phyloP scores from a whole-genome alignment of 2,329 filamentous ascomycete species.

The Nemania diffusa region DNA sequence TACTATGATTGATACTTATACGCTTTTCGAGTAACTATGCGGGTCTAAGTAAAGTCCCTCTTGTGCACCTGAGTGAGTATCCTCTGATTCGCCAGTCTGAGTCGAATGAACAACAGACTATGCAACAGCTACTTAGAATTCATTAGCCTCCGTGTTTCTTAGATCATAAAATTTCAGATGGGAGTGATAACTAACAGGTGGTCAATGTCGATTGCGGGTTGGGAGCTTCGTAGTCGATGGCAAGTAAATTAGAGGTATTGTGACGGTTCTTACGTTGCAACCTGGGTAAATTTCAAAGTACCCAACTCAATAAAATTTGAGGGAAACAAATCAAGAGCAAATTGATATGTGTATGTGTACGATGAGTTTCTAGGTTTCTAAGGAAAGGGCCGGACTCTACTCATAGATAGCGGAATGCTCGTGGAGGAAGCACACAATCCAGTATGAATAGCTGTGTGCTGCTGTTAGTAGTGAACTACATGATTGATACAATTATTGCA shows the following conservation, averaged over 20 bases:
- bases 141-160: neutral
- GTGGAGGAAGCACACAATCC: neutral
- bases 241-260: neutral
- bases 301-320: neutral
- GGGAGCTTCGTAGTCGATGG: neutral
- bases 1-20: neutral
- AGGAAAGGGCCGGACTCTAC: neutral
- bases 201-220: neutral
- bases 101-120: neutral
- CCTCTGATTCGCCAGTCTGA: neutral
- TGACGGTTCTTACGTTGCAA: neutral
- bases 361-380: neutral
- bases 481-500: neutral
- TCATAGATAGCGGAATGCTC: neutral
- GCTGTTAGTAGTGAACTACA: slow-evolving; percentile 30
- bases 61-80: neutral
- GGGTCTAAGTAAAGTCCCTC: neutral
- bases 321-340: neutral
- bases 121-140: neutral
- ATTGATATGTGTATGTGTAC: neutral
- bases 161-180: neutral
- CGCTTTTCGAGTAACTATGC: neutral
- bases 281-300: too few relatives aligned
- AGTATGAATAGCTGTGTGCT: slow-evolving; percentile 12
- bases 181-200: neutral